Percentiles rank a stretch among this genome's conserved stretches.
phyloP scores from a whole-genome alignment of 495 filamentous ascomycete genomes.

The Penicillium arizonense region DNA sequence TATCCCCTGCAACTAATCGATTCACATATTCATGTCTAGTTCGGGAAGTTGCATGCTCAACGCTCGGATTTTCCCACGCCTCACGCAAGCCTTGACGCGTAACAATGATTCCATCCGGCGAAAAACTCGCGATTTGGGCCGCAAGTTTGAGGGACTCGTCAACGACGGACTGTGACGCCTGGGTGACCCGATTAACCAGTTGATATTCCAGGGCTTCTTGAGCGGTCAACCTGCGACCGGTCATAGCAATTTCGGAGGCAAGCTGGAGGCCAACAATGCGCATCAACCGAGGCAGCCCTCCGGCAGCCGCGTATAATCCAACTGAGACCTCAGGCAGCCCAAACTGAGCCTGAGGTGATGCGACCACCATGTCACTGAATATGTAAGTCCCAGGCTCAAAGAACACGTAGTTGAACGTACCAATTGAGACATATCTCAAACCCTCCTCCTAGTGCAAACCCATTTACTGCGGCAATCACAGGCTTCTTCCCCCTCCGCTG shows the following conservation, averaged over 20 bases:
- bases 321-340: constrained; percentile 63
- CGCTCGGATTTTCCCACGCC: constrained; percentile 62
- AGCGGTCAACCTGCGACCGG: constrained; percentile 54
- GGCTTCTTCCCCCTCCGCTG: constrained; percentile 44
- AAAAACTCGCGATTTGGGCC: constrained; percentile 37
- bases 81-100: constrained; percentile 61
- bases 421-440: constrained; percentile 67
- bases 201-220: constrained; percentile 59
- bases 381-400: background rate
- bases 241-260: constrained; percentile 65
- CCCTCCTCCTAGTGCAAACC: constrained; percentile 68
- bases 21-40: constrained; percentile 53
- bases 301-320: constrained; percentile 65
- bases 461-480: constrained; percentile 69
- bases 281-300: constrained; percentile 64
- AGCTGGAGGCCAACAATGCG: constrained; percentile 59
- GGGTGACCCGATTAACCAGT: constrained; percentile 60
- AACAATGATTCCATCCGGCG: constrained; percentile 68
- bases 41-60: constrained; percentile 57
- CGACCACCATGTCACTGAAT: constrained; percentile 59
- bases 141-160: constrained; percentile 28
- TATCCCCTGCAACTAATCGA: constrained; percentile 61
- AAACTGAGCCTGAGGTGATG: constrained; percentile 53
- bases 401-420: constrained; percentile 2
- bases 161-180: constrained; percentile 43